Percentiles rank a stretch among this genome's conserved stretches.
Conservation (phyloP, 441 rosid species). For the Raphanus hybrid region DNA sequence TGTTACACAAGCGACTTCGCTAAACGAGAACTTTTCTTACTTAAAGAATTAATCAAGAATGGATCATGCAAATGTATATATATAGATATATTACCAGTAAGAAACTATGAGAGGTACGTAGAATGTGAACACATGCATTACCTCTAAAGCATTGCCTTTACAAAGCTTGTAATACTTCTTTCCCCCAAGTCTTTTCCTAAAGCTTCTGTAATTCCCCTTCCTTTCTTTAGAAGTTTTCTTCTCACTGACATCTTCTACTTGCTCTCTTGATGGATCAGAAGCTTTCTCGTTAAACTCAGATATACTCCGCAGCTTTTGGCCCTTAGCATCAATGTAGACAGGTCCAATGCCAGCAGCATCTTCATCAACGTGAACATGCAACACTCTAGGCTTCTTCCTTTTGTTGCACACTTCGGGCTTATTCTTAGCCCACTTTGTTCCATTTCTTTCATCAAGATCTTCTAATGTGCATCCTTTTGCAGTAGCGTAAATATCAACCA, state of each 20-base stretch:
- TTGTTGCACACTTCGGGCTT: slow-evolving; percentile 48
- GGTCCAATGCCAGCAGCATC: slow-evolving; percentile 72
- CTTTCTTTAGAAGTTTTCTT: slow-evolving; percentile 54
- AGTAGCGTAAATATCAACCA: slow-evolving; percentile 76
- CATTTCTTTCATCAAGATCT: slow-evolving; percentile 92
- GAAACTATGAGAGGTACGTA: not conserved
- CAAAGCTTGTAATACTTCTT: slow-evolving; percentile 57
- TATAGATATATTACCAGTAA: not conserved
- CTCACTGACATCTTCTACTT: slow-evolving; percentile 50
- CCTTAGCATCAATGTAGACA: slow-evolving; percentile 84
- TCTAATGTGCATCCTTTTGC: slow-evolving; percentile 79
- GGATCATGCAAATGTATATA: slow-evolving; percentile 15
- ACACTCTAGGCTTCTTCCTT: slow-evolving; percentile 51
- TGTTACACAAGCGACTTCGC: slow-evolving; percentile 45
- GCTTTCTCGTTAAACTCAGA: slow-evolving; percentile 57
- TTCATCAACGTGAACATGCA: slow-evolving; percentile 47
- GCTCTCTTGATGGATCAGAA: slow-evolving; percentile 41
- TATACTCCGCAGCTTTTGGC: slow-evolving; percentile 83
- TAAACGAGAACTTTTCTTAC: slow-evolving; percentile 26
- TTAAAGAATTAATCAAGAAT: slow-evolving; percentile 17
- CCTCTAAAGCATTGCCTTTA: slow-evolving; percentile 65
- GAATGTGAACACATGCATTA: slow-evolving; percentile 33
- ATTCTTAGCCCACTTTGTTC: slow-evolving; percentile 73
- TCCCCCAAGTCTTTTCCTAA: slow-evolving; percentile 53
- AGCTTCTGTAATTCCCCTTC: slow-evolving; percentile 49